These are phyloP conservation scores for Mrakia gelida DNA, from an alignment of 768 basidiomycete genomes.

Conservation along the genomic window DNA sequence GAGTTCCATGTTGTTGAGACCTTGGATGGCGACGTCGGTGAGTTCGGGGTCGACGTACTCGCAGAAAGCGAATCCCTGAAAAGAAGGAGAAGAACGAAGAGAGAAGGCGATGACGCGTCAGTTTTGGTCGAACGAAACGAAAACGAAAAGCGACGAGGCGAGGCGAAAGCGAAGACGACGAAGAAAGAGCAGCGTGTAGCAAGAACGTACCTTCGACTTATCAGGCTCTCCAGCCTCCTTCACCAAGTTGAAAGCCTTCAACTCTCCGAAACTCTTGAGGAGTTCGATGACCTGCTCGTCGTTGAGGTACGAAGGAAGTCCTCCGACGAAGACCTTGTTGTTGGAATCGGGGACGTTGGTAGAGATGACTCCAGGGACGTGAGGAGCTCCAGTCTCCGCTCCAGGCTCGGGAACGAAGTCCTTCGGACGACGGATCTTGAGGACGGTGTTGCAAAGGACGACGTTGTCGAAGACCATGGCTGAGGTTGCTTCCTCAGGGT, in stretches of 20 bases:
- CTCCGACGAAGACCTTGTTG: conserved; percentile 97
- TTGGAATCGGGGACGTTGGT: conserved; percentile 94
- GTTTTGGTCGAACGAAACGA: not conserved
- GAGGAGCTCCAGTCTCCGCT: conserved; percentile 58
- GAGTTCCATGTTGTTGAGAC: conserved; percentile 94
- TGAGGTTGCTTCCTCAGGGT: conserved; percentile 89
- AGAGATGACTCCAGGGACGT: conserved; percentile 92
- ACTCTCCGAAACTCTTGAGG: conserved; percentile 92
- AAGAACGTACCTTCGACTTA: conserved; percentile 67
- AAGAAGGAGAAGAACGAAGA: not conserved
- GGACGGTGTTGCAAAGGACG: conserved; percentile 88
- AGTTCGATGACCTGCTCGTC: conserved; percentile 99
- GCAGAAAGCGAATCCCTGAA: conserved; percentile 96
- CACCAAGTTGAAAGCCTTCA: conserved; percentile 96
- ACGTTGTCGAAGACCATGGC: conserved; percentile 98
- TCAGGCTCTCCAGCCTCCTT: conserved; percentile 73
- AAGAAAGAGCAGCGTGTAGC: too few species aligned
- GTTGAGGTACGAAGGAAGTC: conserved; percentile 88
- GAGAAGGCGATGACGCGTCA: not conserved
- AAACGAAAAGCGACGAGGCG: not conserved
- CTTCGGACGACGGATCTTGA: conserved; percentile 96
- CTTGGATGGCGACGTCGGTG: conserved; percentile 93
- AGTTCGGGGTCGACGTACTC: conserved; percentile 86
- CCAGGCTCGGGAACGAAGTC: conserved; percentile 80
- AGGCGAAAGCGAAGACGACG: not conserved